Conservation (phyloP, 2,329 filamentous ascomycete species). For the Hypoxylon sp. region DNA sequence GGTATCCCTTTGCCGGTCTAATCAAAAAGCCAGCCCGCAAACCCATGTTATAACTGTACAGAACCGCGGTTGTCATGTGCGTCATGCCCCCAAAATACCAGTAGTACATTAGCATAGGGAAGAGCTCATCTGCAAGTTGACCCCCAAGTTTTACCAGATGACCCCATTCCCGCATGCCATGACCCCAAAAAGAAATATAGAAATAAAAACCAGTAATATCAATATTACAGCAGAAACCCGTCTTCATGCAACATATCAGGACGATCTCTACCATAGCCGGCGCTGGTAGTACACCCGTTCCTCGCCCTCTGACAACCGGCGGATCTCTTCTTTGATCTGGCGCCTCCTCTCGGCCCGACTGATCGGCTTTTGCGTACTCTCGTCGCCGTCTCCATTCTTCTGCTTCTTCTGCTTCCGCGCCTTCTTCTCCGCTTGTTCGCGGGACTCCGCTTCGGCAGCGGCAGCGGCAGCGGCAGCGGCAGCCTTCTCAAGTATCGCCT, state of each 20-base stretch:
- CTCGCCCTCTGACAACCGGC: conserved; percentile 58
- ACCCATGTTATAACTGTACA: conserved; percentile 23
- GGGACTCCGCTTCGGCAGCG: neutral
- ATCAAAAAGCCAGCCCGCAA: conserved; percentile 21
- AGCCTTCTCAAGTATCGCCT: conserved; percentile 22
- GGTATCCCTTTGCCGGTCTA: conserved; percentile 19
- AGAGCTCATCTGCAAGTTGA: conserved; percentile 10
- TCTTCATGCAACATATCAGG: neutral
- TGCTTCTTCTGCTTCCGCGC: conserved; percentile 50
- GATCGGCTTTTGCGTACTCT: conserved; percentile 59
- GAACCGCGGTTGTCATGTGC: conserved; percentile 21
- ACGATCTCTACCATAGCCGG: conserved; percentile 60
- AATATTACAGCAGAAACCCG: conserved; percentile 18
- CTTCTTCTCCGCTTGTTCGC: conserved; percentile 33
- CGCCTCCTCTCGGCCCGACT: conserved; percentile 65
- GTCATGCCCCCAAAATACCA: conserved; percentile 21
- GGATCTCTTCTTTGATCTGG: conserved; percentile 69
- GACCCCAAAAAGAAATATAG: too few species aligned
- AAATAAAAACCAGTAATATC: conserved; percentile 16
- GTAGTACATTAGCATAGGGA: neutral
- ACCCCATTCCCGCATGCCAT: conserved; percentile 12
- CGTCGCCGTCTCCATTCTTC: conserved; percentile 49
- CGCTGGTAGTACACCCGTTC: conserved; percentile 66
- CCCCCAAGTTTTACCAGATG: conserved; percentile 7
- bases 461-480: neutral